A percentile compares a stretch with the other conserved stretches of the same genome.
Conservation (phyloP, 208 protist species). For the Crithidia sp. region DNA sequence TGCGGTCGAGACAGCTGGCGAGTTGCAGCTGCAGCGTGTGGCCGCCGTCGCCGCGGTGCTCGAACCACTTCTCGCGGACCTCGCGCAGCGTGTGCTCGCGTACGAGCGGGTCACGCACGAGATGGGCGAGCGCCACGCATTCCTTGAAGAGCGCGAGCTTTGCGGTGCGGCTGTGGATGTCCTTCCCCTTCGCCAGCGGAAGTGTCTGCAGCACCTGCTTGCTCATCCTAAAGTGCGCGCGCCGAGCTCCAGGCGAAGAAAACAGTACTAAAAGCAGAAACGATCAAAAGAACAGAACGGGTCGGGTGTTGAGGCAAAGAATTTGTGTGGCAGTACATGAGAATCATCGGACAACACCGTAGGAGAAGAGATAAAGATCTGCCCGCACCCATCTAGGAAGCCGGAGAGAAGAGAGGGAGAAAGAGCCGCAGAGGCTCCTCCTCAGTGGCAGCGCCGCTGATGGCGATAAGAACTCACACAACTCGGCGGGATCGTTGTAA, state of each 20-base stretch:
- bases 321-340: background rate
- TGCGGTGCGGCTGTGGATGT: conserved; percentile 74
- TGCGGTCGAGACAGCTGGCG: conserved; percentile 82
- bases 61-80: conserved; percentile 80
- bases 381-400: background rate
- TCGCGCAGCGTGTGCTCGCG: conserved; percentile 77
- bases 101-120: conserved; percentile 69
- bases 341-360: too few species aligned
- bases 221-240: conserved; percentile 48
- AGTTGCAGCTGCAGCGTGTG: conserved; percentile 84
- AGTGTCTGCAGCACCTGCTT: conserved; percentile 77
- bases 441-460: background rate
- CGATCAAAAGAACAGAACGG: too few species aligned
- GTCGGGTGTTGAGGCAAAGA: background rate
- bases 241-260: background rate
- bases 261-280: conserved; percentile 2
- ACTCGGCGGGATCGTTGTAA: background rate
- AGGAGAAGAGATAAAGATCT: too few species aligned
- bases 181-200: conserved; percentile 84
- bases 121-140: conserved; percentile 76
- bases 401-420: background rate
- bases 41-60: conserved; percentile 81
- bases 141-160: conserved; percentile 90
- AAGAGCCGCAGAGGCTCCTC: background rate
- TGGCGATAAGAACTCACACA: too few species aligned